A percentile compares a stretch with the other conserved stretches of the same genome.
Evolutionary conservation across 805 yeast species (phyloP).

Genomic region (Myxozyma neglecta): DNA sequence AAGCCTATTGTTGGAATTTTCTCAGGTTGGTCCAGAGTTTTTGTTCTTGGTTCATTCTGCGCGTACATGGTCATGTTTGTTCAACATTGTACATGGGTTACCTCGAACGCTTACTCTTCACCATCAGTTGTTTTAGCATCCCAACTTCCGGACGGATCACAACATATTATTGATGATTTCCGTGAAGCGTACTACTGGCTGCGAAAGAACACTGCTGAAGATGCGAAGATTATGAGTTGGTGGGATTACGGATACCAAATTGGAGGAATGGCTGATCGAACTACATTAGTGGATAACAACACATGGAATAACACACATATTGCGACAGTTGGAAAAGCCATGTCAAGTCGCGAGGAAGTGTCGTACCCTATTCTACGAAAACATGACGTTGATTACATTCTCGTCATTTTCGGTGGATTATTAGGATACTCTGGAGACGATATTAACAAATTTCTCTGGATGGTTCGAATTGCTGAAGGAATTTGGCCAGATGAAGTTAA

Average conservation of each 20-base stretch:
- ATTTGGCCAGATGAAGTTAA: slow-evolving; percentile 98
- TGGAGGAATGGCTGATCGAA: slow-evolving; percentile 99
- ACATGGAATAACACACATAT: slow-evolving; percentile 99
- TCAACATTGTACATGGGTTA: slow-evolving; percentile 95
- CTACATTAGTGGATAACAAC: slow-evolving; percentile 96
- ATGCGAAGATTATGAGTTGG: slow-evolving; percentile 96
- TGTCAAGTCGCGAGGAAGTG: slow-evolving; percentile 84
- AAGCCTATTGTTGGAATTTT: slow-evolving; percentile 27
- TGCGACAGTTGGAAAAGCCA: slow-evolving; percentile 98
- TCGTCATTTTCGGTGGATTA: slow-evolving; percentile 91
- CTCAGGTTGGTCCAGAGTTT: slow-evolving; percentile 51
- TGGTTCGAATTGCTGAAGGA: slow-evolving; percentile 98
- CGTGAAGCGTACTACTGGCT: slow-evolving; percentile 99
- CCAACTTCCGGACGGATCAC: slow-evolving; percentile 78
- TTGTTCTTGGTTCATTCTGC: slow-evolving; percentile 66
- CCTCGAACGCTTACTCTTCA: slow-evolving; percentile 91
- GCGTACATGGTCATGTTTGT: slow-evolving; percentile 81
- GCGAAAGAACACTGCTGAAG: slow-evolving; percentile 96
- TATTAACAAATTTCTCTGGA: slow-evolving; percentile 94
- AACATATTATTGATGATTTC: slow-evolving; percentile 86
- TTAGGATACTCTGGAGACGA: slow-evolving; percentile 96
- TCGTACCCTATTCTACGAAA: slow-evolving; percentile 84
- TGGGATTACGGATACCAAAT: slow-evolving; percentile 99
- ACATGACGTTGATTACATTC: slow-evolving; percentile 92
- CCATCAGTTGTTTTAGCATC: slow-evolving; percentile 96